Base-by-base conservation (phyloP, 495 filamentous ascomycete genomes). In the Sordaria brevicollis region DNA sequence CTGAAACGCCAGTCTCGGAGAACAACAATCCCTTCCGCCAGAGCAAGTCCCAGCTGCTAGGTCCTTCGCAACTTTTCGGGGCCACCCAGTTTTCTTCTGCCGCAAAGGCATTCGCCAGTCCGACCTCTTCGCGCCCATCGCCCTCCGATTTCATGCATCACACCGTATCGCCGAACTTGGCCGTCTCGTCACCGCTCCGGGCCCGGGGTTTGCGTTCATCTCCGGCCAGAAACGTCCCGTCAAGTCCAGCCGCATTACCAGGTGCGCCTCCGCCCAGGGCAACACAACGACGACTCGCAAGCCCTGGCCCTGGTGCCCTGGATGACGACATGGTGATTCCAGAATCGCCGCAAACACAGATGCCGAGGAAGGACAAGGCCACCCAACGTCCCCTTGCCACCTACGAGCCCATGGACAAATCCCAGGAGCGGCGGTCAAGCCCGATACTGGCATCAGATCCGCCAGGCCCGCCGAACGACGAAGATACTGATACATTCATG, bases 51-150 rank as follows among this genome's bases (percentile, higher is more conserved):
- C 74, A 79, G 5, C 67, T 85, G 11, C 76, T 85, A 25, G 72
- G 76, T 1, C 73, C 79, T 17, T 84, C 82, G 15, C 83, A 84
- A 71, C 70, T 85, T 19, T 85, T 85, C 67, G 74, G 71, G 6
- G 76, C 78, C 34, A 85, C 83, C 0, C 83, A 83, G 68, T 80
- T 77, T 35, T 81, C 82, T 31, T 84, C 83, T 9, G 78, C 77
- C 11, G 65, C 80, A 13, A 82, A 80, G 65, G 49, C 49, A 25
- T 71, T 75, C 33, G 74, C 72, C 35, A 85, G 83, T 69, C 83
- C 83, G 15, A 84, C 83, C 17, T 84, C 83, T 4, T 85, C 83
- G 3, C 80, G 83, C 3, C 83, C 83, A 0, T 85, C 83, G 1
- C 83, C 83, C 0, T 73, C 81, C 41, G 71, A 79, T 8, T 81